Conservation (phyloP, 441 rosid genomes). For the Populus hybrid region DNA sequence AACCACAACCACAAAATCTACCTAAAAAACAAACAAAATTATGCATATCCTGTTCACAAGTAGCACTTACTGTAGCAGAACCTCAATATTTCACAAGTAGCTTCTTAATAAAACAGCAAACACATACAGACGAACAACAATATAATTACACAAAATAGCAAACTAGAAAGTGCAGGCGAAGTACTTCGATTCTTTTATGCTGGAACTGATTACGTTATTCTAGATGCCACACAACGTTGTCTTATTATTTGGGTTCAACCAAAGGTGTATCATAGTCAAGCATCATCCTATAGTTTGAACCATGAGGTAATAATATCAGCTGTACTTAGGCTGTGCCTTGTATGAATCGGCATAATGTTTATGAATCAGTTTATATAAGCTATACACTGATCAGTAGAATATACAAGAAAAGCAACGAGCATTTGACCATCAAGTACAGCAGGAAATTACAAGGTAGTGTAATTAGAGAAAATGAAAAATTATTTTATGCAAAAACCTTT, state of each 20-base stretch:
- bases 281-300: background rate
- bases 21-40: too few species aligned
- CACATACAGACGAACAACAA: background rate
- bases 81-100: background rate
- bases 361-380: slow-evolving; percentile 5
- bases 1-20: too few species aligned
- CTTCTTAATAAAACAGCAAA: background rate
- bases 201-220: background rate
- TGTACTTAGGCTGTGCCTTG: background rate
- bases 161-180: background rate
- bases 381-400: slow-evolving; percentile 12
- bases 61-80: too few species aligned
- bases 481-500: slow-evolving; percentile 5
- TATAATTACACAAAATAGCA: background rate
- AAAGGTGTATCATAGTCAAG: background rate
- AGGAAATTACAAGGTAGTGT: slow-evolving; percentile 9
- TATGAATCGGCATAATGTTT: background rate
- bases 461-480: slow-evolving; percentile 7
- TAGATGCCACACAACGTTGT: background rate
- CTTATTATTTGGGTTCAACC: background rate
- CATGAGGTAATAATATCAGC: background rate
- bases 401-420: background rate
- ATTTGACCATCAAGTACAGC: background rate
- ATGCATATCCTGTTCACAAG: too few species aligned
- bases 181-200: background rate